These are phyloP conservation scores for Hymenoscyphus scutula DNA, from an alignment of 2,329 filamentous ascomycete genomes.

Conservation along the genomic window DNA sequence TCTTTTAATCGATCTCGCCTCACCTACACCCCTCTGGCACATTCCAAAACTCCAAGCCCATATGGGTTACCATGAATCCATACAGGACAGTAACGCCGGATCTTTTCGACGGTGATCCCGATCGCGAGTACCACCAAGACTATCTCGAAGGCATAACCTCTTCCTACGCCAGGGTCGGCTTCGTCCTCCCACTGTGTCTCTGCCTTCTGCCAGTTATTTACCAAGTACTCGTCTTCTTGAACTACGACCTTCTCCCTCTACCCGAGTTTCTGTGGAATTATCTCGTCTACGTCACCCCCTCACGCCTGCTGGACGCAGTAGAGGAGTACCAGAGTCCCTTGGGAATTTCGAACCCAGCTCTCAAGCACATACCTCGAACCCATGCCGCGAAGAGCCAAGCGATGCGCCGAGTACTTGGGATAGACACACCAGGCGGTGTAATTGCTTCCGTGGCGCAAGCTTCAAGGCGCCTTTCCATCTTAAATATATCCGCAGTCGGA, in stretches of 20 bases:
- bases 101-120: slow-evolving; percentile 33
- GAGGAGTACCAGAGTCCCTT: slow-evolving; percentile 41
- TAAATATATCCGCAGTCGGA: slow-evolving; percentile 41
- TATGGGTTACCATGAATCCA: slow-evolving; percentile 36
- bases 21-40: not conserved
- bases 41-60: slow-evolving; percentile 9
- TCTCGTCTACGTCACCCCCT: slow-evolving; percentile 56
- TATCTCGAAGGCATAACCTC: slow-evolving; percentile 26
- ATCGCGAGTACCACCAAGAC: slow-evolving; percentile 36
- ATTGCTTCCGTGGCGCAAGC: slow-evolving; percentile 57
- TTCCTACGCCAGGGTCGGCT: slow-evolving; percentile 16
- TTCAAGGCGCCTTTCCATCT: slow-evolving; percentile 52
- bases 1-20: not conserved
- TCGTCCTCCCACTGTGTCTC: slow-evolving; percentile 29
- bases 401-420: slow-evolving; percentile 60
- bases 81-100: slow-evolving; percentile 25
- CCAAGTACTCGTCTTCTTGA: slow-evolving; percentile 30
- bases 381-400: slow-evolving; percentile 62
- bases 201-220: slow-evolving; percentile 31
- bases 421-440: slow-evolving; percentile 53
- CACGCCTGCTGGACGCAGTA: slow-evolving; percentile 54
- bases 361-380: slow-evolving; percentile 38
- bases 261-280: slow-evolving; percentile 58
- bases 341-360: slow-evolving; percentile 49
- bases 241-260: slow-evolving; percentile 41